Evolutionary conservation across 371 early-diverging fungal genomes (phyloP).

Genomic region (Rhizopus microsporus): DNA sequence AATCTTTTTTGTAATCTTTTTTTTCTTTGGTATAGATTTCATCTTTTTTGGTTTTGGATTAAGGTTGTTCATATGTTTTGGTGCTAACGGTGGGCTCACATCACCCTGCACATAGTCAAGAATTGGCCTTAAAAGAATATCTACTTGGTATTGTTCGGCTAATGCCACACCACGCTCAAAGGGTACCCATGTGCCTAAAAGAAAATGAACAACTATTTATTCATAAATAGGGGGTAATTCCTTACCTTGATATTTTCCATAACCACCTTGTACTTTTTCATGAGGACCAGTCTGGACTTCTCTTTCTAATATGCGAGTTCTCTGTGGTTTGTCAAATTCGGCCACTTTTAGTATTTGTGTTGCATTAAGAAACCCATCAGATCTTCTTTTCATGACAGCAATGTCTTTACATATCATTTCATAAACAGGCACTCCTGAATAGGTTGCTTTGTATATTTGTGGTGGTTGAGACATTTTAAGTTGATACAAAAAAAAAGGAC

Average conservation of each 20-base stretch:
- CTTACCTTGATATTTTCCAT: constrained; percentile 93
- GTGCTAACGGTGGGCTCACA: constrained; percentile 47
- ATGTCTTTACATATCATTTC: constrained; percentile 80
- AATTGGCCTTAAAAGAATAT: constrained; percentile 33
- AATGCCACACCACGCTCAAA: constrained; percentile 70
- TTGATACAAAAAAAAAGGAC: not conserved
- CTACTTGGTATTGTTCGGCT: constrained; percentile 47
- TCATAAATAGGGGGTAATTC: not conserved
- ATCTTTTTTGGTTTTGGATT: constrained; percentile 16
- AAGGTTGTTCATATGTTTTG: constrained; percentile 34
- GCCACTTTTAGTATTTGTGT: constrained; percentile 93
- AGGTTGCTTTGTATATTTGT: constrained; percentile 63
- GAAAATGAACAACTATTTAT: not conserved
- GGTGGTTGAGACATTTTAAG: not conserved
- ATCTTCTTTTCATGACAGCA: constrained; percentile 83
- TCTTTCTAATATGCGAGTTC: constrained; percentile 87
- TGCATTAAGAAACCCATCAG: constrained; percentile 87
- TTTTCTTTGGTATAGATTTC: constrained; percentile 15
- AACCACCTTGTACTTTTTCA: constrained; percentile 93
- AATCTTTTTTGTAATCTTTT: constrained; percentile 7
- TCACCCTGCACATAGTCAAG: constrained; percentile 40
- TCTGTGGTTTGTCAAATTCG: constrained; percentile 80
- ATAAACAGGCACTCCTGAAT: constrained; percentile 85
- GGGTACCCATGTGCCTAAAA: constrained; percentile 65
- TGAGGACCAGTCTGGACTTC: constrained; percentile 76